Evolutionary conservation across 2,329 filamentous ascomycete species (phyloP).

Genomic region (Xylaria sp.): DNA sequence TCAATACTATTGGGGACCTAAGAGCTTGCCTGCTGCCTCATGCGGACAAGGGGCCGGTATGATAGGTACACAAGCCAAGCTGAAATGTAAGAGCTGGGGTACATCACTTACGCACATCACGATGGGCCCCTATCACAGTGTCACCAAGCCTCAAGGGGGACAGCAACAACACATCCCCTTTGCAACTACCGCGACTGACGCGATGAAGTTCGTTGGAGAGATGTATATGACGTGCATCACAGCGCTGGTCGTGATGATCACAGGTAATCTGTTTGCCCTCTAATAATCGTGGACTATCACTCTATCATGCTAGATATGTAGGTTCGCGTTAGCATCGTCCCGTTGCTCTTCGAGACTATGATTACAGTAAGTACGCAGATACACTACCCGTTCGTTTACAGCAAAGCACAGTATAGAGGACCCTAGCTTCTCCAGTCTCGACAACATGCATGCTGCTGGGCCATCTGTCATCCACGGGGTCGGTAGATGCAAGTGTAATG

Average conservation of each 20-base stretch:
- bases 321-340: background rate
- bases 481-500: background rate
- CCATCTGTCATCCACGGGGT: too few relatives aligned
- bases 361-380: background rate
- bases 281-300: background rate
- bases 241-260: background rate
- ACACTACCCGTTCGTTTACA: background rate
- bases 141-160: background rate
- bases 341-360: background rate
- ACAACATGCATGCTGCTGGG: background rate
- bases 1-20: background rate
- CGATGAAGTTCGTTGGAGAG: background rate
- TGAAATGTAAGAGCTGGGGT: slow-evolving; percentile 6
- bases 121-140: background rate
- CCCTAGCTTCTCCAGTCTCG: background rate
- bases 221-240: background rate
- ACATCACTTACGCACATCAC: background rate
- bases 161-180: background rate
- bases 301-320: background rate
- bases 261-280: background rate
- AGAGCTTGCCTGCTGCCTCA: background rate
- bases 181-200: background rate
- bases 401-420: too few relatives aligned
- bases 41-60: background rate
- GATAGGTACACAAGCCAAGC: background rate